Base-by-base conservation (phyloP, 2,329 filamentous ascomycete species). In the Fusarium domesticum region DNA sequence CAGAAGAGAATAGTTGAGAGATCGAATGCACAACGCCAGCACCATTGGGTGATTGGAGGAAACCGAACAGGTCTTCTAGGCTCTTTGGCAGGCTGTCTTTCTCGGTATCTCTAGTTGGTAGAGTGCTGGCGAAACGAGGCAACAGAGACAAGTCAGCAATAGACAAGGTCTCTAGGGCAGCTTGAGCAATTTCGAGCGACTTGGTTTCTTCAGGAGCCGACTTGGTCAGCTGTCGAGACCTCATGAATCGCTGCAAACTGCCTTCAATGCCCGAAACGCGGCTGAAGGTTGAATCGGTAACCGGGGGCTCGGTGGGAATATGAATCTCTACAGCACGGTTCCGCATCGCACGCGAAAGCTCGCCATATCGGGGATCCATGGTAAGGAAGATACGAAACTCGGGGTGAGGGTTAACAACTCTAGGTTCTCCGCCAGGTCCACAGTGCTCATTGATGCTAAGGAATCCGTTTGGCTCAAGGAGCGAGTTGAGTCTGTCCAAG, bases 401-500 rank as follows among this genome's bases (percentile, higher is more conserved):
- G 0, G 85, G 78, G 69, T 97, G 91, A 12, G 93, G 91, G 43
- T 70, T 80, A 38, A 98, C 80, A 28, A 95, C 71, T 44, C 88
- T 81, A 10, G 91, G 86, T 58, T 88, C 83, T 23, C 92, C 92
- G 60, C 92, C 83, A 8, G 83, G 79, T 11, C 83, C 87, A 44
- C 88, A 89, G 64, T 97, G 91, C 64, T 98, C 93, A 59, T 96
- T 97, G 64, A 98, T 86, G 57, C 88, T 89, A 17, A 98, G 72
- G 50, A 83, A 84, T 1, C 93, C 93, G 59, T 91, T 85, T 0
- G 90, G 91, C 64, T 98, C 93, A 6, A 97, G 84, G 7, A 98
- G 72, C 1, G 93, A 97, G 65, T 98, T 98, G 39, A 98, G 73
- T 50, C 95, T 81, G 67, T 98, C 93, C 8, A 98, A 77, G 1